These are phyloP conservation scores for Aspergillus sp. DNA, from an alignment of 2,329 filamentous ascomycete genomes.

Conservation along the genomic window DNA sequence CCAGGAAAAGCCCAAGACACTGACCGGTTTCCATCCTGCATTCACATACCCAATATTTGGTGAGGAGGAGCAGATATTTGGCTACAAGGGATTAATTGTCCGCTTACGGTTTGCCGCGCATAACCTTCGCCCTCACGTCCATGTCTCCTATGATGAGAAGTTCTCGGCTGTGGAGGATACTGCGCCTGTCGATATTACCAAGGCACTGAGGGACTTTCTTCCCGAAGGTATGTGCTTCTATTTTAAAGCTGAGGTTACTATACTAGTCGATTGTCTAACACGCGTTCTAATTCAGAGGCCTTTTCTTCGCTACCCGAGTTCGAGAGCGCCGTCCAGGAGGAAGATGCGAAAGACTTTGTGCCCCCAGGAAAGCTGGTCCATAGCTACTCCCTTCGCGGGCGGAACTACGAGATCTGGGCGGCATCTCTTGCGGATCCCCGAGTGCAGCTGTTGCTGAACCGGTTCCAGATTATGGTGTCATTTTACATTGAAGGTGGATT, in stretches of 20 bases:
- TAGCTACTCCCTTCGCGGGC: conserved; percentile 60
- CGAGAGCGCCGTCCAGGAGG: conserved; percentile 55
- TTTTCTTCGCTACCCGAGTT: conserved; percentile 65
- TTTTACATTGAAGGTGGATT: conserved; percentile 94
- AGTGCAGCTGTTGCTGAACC: conserved; percentile 70
- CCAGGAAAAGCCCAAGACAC: conserved; percentile 49
- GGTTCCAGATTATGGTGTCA: conserved; percentile 78
- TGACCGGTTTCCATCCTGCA: conserved; percentile 74
- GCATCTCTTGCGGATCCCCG: conserved; percentile 69
- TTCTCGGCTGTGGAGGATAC: conserved; percentile 68
- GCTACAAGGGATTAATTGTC: conserved; percentile 79
- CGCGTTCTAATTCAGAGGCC: conserved; percentile 54
- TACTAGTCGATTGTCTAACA: conserved; percentile 7
- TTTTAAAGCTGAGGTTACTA: not conserved
- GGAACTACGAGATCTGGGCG: conserved; percentile 80
- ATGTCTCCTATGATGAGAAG: conserved; percentile 70
- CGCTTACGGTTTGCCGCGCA: conserved; percentile 67
- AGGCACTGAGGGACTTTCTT: conserved; percentile 63
- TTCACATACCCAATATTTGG: conserved; percentile 93
- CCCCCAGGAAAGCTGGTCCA: conserved; percentile 75
- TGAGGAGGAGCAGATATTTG: conserved; percentile 88
- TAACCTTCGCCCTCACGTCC: conserved; percentile 76
- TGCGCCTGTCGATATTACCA: conserved; percentile 67
- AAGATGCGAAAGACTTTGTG: conserved; percentile 51
- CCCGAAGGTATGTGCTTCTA: conserved; percentile 57